Conservation (phyloP, 306 rosid genomes). For the Cucumis melo region DNA sequence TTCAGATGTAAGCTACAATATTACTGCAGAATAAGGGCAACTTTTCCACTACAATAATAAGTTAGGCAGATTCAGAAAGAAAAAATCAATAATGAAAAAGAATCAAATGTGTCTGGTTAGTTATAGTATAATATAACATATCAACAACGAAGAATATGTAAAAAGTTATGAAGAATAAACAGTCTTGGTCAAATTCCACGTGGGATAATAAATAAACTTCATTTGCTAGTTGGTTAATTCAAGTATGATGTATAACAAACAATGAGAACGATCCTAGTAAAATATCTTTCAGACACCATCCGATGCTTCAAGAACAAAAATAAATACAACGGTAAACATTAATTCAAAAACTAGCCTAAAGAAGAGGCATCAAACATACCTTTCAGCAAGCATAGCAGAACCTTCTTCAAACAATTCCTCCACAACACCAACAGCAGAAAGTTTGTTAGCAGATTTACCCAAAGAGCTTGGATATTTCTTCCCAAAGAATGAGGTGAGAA, state of each 20-base stretch:
- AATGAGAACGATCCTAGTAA: neutral
- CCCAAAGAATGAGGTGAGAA: conserved; percentile 62
- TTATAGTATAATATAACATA: neutral
- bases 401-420: conserved; percentile 99
- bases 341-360: neutral
- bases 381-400: conserved; percentile 94
- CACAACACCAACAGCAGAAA: conserved; percentile 84
- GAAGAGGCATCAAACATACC: conserved; percentile 24
- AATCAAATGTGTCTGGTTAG: neutral
- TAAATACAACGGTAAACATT: neutral
- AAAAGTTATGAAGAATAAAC: neutral
- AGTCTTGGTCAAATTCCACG: neutral
- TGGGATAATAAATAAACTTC: neutral
- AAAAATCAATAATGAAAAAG: neutral
- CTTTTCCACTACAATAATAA: neutral
- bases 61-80: neutral
- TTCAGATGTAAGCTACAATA: neutral
- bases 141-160: neutral
- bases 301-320: neutral
- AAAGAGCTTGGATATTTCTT: conserved; percentile 54
- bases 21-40: neutral
- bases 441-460: conserved; percentile 65
- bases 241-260: neutral
- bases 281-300: neutral
- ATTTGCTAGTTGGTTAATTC: neutral